Conservation (phyloP, 2,329 filamentous ascomycete genomes). For the Clarireedia sp. region DNA sequence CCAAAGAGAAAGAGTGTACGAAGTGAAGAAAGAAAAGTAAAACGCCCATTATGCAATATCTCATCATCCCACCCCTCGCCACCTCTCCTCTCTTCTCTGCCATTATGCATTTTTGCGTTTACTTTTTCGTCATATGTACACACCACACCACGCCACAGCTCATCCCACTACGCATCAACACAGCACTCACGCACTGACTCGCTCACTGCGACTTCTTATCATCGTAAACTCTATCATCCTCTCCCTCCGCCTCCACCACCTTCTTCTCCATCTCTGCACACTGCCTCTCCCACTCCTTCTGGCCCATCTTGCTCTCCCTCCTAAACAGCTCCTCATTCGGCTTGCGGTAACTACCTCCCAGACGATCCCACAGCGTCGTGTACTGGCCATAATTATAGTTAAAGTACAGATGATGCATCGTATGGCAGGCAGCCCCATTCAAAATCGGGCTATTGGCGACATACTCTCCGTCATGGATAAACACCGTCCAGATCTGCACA, state of each 20-base stretch:
- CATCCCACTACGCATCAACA: not conserved
- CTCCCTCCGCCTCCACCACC: conserved; percentile 44
- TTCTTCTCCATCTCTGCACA: conserved; percentile 62
- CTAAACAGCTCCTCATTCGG: conserved; percentile 81
- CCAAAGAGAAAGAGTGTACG: no score
- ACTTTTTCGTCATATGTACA: not conserved
- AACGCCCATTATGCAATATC: no score
- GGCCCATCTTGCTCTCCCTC: conserved; percentile 76
- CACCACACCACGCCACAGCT: not conserved
- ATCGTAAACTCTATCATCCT: conserved; percentile 27
- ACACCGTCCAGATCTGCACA: conserved; percentile 94
- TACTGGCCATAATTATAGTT: conserved; percentile 95
- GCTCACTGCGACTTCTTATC: conserved; percentile 17
- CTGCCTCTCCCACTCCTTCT: conserved; percentile 73
- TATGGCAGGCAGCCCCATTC: conserved; percentile 92
- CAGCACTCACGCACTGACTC: not conserved
- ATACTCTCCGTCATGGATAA: conserved; percentile 95
- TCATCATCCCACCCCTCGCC: no score
- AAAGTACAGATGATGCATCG: conserved; percentile 81
- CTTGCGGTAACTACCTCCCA: conserved; percentile 79
- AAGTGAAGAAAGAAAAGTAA: no score
- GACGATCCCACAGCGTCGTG: conserved; percentile 82
- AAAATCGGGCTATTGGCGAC: conserved; percentile 82
- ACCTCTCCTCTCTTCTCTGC: no score
- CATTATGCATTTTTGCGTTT: no score